phyloP scores from a whole-genome alignment of 2,329 filamentous ascomycete genomes.

The Calycina herbarum region DNA sequence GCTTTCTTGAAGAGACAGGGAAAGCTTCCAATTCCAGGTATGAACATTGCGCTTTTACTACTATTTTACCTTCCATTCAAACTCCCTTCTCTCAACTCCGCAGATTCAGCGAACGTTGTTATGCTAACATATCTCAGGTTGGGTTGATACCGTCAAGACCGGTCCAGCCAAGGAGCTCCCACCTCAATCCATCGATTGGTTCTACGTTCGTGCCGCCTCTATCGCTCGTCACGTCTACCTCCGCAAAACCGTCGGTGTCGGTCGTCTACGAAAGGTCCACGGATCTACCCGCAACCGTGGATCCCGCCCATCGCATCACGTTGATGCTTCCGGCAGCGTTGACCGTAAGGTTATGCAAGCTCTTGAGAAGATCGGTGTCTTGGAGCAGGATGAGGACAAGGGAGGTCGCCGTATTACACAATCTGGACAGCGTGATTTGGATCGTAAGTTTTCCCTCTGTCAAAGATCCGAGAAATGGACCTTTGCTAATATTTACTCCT shows the following conservation, averaged over 20 bases:
- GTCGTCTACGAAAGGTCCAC: constrained; percentile 95
- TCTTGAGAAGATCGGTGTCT: constrained; percentile 98
- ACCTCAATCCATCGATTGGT: constrained; percentile 98
- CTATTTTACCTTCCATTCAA: constrained; percentile 4
- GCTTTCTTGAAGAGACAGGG: constrained; percentile 93
- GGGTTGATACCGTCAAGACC: constrained; percentile 99
- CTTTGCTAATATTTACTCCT: constrained; percentile 25
- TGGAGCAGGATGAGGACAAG: constrained; percentile 98
- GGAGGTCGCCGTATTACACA: constrained; percentile 98
- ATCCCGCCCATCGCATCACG: constrained; percentile 86
- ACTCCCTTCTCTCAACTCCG: neutral
- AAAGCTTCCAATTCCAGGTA: constrained; percentile 88
- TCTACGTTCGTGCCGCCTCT: constrained; percentile 84
- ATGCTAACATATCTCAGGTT: constrained; percentile 58
- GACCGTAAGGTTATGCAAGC: constrained; percentile 98
- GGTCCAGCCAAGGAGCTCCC: constrained; percentile 95
- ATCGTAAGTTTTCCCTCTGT: constrained; percentile 56
- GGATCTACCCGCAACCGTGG: constrained; percentile 97
- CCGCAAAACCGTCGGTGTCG: constrained; percentile 98
- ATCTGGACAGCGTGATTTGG: constrained; percentile 97
- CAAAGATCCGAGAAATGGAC: neutral
- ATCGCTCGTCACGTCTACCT: constrained; percentile 99
- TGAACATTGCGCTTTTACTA: constrained; percentile 40
- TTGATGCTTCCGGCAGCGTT: constrained; percentile 90
- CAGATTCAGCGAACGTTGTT: neutral